phyloP scores from a whole-genome alignment of 495 filamentous ascomycete species.

The Aspergillus saccharolyticus region DNA sequence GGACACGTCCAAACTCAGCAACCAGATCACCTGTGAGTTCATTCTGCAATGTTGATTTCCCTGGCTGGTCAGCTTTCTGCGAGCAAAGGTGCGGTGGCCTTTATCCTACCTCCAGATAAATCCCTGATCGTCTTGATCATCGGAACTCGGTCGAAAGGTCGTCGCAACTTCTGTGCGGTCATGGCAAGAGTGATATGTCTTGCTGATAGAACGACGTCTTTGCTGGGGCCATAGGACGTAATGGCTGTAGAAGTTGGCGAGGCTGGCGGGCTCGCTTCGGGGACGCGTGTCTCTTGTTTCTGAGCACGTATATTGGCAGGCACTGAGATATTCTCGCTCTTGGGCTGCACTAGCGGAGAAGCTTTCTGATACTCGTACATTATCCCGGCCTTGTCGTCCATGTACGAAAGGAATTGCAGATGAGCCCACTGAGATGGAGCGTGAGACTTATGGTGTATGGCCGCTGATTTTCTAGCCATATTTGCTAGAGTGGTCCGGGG shows the following conservation, averaged over 20 bases:
- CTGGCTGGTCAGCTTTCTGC: slow-evolving; percentile 35
- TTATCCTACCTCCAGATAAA: slow-evolving; percentile 19
- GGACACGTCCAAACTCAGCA: slow-evolving; percentile 95
- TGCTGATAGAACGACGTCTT: slow-evolving; percentile 13
- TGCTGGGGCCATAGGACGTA: slow-evolving; percentile 3
- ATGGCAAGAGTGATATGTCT: slow-evolving; percentile 17
- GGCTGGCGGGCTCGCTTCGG: not conserved
- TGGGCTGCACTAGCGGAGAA: not conserved
- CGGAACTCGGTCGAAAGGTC: slow-evolving; percentile 19
- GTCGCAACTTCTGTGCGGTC: slow-evolving; percentile 22
- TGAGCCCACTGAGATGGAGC: slow-evolving; percentile 24
- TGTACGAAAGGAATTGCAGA: slow-evolving; percentile 15
- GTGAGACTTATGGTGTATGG: slow-evolving; percentile 90
- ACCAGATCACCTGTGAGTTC: slow-evolving; percentile 91
- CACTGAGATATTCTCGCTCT: not conserved
- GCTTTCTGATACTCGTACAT: slow-evolving; percentile 12
- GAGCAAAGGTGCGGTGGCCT: not conserved
- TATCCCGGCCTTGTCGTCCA: slow-evolving; percentile 12
- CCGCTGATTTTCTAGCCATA: slow-evolving; percentile 93
- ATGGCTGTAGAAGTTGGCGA: not conserved
- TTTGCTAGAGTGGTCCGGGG: slow-evolving; percentile 92
- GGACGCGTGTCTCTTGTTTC: not conserved
- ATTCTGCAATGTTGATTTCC: slow-evolving; percentile 94
- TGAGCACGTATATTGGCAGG: not conserved
- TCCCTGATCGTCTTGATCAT: slow-evolving; percentile 20